Base-by-base conservation (phyloP, 2,329 filamentous ascomycete genomes). In the Colletotrichum sojae region DNA sequence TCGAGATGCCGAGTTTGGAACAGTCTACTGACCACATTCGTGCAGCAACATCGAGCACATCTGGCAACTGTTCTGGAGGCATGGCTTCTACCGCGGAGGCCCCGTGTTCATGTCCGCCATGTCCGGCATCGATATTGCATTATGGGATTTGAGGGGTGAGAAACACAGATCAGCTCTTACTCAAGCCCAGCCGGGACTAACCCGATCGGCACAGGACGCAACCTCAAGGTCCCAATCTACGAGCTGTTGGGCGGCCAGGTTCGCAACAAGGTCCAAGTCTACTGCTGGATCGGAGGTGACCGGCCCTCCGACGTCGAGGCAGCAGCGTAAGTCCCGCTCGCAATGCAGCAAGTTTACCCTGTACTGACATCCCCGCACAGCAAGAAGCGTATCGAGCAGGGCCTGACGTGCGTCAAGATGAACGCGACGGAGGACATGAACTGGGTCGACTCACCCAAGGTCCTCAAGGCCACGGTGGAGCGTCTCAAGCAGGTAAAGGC, bases 101-200 rank as follows among this genome's bases (percentile, higher is more conserved):
- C 89, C 91, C 0, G 90, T 92, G 46, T 89, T 93, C 77, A 92
- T 92, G 90, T 90, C 88, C 72, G 91, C 90, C 3, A 80, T 93
- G n/a, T 86, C 90, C 3, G 91, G 91, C 13, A 88, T 93, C 70
- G 90, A 92, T 76, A 92, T 92, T 76, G 90, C 90, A 0, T 80
- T 92, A 10, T 92, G 90, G 90, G 90, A 92, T 77, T 79, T 92
- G 49, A 92, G 92, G 78, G 82, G 81, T 80, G 12, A 74, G 15
- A 72, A 45, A 61, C 53, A 63, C 72, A 62, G 22, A 22, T 22
- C 2, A 22, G 22, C 22, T 22, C 2, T 22, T 4, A 22, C 22
- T 22, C 22, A 22, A 22, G 22, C 4, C 22, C 2, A 22, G 2
- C 22, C 22, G 4, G 4, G 9, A 12, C 43, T 46, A 31, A 71